Conservation (phyloP, 1,284 basidiomycete species). For the Clitocybe nebularis region DNA sequence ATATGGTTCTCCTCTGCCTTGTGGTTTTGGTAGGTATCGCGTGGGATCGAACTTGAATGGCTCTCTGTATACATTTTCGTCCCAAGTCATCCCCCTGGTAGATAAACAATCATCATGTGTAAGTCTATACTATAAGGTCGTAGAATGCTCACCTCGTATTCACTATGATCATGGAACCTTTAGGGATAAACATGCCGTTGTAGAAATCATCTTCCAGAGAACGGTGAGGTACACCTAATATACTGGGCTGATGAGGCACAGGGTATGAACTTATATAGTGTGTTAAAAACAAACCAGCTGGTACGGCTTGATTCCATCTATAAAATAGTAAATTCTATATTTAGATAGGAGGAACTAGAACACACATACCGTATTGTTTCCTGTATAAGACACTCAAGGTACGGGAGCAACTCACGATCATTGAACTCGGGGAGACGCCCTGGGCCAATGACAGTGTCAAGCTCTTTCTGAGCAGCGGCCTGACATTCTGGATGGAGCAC, state of each 20-base stretch:
- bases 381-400: conserved; percentile 23
- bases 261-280: background rate
- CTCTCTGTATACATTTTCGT: conserved; percentile 12
- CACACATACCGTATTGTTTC: conserved; percentile 31
- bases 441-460: conserved; percentile 37
- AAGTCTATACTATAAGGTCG: background rate
- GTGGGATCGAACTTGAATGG: conserved; percentile 9
- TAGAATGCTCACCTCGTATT: conserved; percentile 21
- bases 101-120: background rate
- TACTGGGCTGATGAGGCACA: background rate
- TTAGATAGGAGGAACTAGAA: background rate
- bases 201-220: conserved; percentile 26
- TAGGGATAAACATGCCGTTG: conserved; percentile 27
- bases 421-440: conserved; percentile 37
- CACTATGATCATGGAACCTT: conserved; percentile 28
- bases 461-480: conserved; percentile 38
- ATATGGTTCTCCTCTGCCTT: conserved; percentile 9
- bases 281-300: conserved; percentile 7
- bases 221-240: conserved; percentile 22
- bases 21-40: conserved; percentile 8
- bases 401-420: conserved; percentile 23
- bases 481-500: conserved; percentile 38
- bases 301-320: conserved; percentile 12
- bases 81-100: conserved; percentile 12
- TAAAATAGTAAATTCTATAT: background rate